Base-by-base conservation (phyloP, 257 asterid species). In the Solanum virginianum region DNA sequence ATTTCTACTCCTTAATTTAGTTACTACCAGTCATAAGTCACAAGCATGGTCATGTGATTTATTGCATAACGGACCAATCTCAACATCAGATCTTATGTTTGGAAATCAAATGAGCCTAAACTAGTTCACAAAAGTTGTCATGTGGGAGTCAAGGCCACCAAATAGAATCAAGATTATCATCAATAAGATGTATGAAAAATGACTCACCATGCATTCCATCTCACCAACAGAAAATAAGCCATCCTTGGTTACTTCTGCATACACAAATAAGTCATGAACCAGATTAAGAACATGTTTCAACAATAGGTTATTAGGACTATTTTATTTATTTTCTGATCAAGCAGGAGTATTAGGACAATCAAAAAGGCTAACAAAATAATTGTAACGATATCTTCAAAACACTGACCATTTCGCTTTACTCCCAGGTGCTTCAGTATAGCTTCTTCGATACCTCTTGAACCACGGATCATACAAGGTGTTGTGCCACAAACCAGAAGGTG, bases 401-500 rank as follows among this genome's bases (percentile, higher is more conserved):
- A 88, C 60, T 84, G 87, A 97, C 99, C 99, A 86, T 95, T 95
- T 91, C 99, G 98, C 90, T 93, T 95, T 75, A 97, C 98, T 89
- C 99, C 98, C 10, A 97, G 89, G 91, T 95, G 99, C 83, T 91
- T 90, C 87, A 97, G 93, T 86, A 97, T 85, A 45, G 99, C 96
- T 8, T 90, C 94, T 90, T 95, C 99, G 72, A 97, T 95, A 39
- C 92, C 99, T 86, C 99, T 88, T 84, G 99, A 94, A 84, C 99
- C 99, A 81, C 99, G 97, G 45, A 97, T 85, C 99, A 97, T 97
- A 92, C 99, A 97, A 88, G 99, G 99, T 68, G 99, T 94, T 22
- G 99, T 97, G 63, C 99, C 99, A 88, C 99, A 97, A 39, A 95
- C 99, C 95, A 97, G 88, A 86, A 97, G 98, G 89, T 97, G 99